These are phyloP conservation scores for Kappamyces sp. DNA, from an alignment of 192 early-diverging fungal species.

Conservation along the genomic window DNA sequence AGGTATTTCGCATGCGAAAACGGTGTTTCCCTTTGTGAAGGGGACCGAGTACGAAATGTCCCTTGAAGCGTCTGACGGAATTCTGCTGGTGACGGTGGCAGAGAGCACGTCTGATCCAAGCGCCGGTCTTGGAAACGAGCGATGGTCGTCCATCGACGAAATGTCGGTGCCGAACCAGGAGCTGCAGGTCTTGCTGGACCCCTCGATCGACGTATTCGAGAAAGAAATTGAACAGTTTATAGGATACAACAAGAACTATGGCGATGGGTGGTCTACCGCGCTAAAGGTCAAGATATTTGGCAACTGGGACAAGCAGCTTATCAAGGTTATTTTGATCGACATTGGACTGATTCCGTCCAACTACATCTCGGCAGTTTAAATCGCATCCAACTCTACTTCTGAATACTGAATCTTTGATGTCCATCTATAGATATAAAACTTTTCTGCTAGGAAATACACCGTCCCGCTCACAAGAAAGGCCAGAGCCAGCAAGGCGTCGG, in stretches of 20 bases:
- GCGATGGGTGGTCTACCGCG: conserved; percentile 15
- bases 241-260: conserved; percentile 17
- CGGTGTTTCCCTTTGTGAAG: conserved; percentile 1
- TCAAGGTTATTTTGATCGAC: background rate
- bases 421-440: too few relatives aligned
- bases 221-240: conserved; percentile 17
- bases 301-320: conserved; percentile 3
- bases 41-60: conserved; percentile 18
- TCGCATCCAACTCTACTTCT: too few relatives aligned
- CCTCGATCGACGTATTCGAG: conserved; percentile 6
- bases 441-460: too few relatives aligned
- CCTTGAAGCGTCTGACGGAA: conserved; percentile 11
- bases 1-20: background rate
- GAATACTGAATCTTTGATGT: too few relatives aligned
- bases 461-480: conserved; percentile 22
- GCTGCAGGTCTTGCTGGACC: background rate
- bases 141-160: conserved; percentile 17
- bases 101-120: conserved; percentile 1
- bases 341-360: background rate
- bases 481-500: conserved; percentile 21
- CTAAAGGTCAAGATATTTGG: conserved; percentile 14
- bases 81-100: background rate
- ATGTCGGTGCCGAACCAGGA: background rate
- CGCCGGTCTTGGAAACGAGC: background rate
- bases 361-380: background rate